Evolutionary conservation across 164 flowering plant species (phyloP).

Genomic region (Stephania japonica): DNA sequence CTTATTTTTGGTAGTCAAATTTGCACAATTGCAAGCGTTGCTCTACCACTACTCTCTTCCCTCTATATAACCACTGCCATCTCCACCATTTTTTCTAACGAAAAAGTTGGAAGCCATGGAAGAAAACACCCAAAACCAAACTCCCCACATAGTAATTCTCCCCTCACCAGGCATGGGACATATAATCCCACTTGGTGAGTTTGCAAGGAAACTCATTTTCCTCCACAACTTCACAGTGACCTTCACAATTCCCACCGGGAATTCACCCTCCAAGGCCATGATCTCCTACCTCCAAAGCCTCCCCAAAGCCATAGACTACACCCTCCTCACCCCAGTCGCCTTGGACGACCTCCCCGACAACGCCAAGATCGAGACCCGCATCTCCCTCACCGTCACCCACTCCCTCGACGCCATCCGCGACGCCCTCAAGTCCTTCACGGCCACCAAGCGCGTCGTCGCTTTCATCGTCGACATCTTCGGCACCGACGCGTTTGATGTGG

Average conservation of each 20-base stretch:
- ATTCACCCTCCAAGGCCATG: slow-evolving; percentile 19
- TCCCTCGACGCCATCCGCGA: slow-evolving; percentile 32
- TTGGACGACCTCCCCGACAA: slow-evolving; percentile 21
- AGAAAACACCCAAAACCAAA: not conserved
- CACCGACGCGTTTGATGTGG: slow-evolving; percentile 33
- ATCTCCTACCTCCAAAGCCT: slow-evolving; percentile 16
- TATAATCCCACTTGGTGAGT: slow-evolving; percentile 34
- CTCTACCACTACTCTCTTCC: not conserved
- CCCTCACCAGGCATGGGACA: slow-evolving; percentile 47
- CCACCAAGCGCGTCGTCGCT: slow-evolving; percentile 11
- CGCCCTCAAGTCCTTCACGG: slow-evolving; percentile 10
- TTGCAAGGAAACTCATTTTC: slow-evolving; percentile 30
- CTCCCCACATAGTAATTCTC: slow-evolving; percentile 20
- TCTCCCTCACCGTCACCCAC: slow-evolving; percentile 23
- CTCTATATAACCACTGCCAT: not conserved
- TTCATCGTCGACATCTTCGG: slow-evolving; percentile 40
- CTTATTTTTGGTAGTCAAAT: not conserved
- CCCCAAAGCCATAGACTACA: slow-evolving; percentile 17
- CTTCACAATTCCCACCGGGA: slow-evolving; percentile 23
- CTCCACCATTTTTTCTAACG: not conserved
- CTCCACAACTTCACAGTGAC: slow-evolving; percentile 24
- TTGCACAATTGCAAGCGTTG: not conserved
- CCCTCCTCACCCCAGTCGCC: slow-evolving; percentile 28
- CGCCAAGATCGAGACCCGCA: slow-evolving; percentile 22
- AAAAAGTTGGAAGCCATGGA: not conserved